phyloP scores from a whole-genome alignment of 2,329 filamentous ascomycete species.

The Coniella lustricola region DNA sequence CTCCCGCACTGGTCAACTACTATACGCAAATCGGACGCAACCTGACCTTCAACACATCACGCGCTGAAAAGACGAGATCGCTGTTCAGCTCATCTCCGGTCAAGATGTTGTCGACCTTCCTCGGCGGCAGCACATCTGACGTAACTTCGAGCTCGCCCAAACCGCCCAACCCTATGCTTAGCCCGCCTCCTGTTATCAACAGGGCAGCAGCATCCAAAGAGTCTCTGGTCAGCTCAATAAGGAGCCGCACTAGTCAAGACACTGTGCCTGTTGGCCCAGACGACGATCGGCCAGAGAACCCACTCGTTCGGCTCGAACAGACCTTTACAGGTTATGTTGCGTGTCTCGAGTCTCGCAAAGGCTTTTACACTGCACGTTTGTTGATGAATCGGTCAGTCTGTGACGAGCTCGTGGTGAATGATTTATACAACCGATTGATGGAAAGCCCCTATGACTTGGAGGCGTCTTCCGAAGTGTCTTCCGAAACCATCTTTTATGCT shows the following conservation, averaged over 20 bases:
- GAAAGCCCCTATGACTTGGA: conserved; percentile 77
- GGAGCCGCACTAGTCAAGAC: conserved; percentile 40
- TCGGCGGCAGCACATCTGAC: conserved; percentile 52
- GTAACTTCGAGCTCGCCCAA: conserved; percentile 32
- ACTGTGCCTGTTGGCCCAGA: conserved; percentile 36
- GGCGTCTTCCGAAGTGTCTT: conserved; percentile 63
- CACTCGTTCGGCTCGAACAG: conserved; percentile 69
- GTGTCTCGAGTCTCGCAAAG: conserved; percentile 75
- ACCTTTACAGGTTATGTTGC: conserved; percentile 79
- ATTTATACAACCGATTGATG: conserved; percentile 81
- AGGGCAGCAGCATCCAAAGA: conserved; percentile 23
- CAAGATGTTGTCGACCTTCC: conserved; percentile 79
- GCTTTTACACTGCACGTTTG: conserved; percentile 73
- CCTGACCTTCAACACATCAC: conserved; percentile 51
- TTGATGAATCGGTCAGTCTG: conserved; percentile 63
- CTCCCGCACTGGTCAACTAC: conserved; percentile 65
- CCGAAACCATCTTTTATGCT: conserved; percentile 81
- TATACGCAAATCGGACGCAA: conserved; percentile 71
- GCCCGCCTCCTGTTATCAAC: conserved; percentile 10
- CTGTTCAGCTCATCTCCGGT: conserved; percentile 80
- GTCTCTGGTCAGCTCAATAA: conserved; percentile 49
- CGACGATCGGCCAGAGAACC: conserved; percentile 52
- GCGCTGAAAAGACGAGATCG: conserved; percentile 57
- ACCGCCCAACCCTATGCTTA: conserved; percentile 27
- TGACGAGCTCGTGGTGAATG: conserved; percentile 77